Evolutionary conservation across 2,329 filamentous ascomycete genomes (phyloP), one percentile per base, ranked within the genome.

Genomic region (Penicillium sclerotigenum): DNA sequence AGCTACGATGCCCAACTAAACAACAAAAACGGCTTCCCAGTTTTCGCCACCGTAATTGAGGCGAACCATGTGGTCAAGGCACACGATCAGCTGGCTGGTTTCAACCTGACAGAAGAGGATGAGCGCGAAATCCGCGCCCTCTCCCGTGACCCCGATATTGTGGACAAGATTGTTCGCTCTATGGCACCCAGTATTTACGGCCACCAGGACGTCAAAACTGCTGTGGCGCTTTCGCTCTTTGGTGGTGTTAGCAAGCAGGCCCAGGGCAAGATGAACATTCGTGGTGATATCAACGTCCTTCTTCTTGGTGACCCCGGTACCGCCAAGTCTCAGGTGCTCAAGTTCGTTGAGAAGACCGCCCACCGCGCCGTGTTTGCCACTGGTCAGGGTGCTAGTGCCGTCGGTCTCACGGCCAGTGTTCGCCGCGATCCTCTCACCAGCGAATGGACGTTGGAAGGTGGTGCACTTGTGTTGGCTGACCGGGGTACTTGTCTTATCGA

Each of bases 121-220:
- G 94, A 97, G 76, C 89, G 91, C 22, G 80, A 90, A 59, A 99
- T 99, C 64, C 89, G 92, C 61, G 85, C 86, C 55, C 80, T 99
- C n/a, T 87, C 91, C 9, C 87, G 89, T 54, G 94, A 99, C 62
- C 91, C 91, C 2, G 87, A 90, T 62, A 94, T 99, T 62, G 83
- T 97, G 5, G 92, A 99, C 68, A 96, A 93, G 77, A 87, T 99
- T 59, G 83, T 99, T 71, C 84, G 87, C 71, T 97, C 93, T 1
- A 95, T 99, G 56, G 94, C 94, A 0, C 94, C 94, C 0, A 97
- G 91, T 71, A 99, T 99, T 69, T 99, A 97, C 71, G 94, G 94
- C 1, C 94, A 99, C 71, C 88, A 84, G 2, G 94, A 99, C 68
- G 91, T 99, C 80, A 99, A 99, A 80, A 99, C 94, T 3, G 94